Base-by-base conservation (phyloP, 2,329 filamentous ascomycete genomes). In the Metarhizium rileyi region DNA sequence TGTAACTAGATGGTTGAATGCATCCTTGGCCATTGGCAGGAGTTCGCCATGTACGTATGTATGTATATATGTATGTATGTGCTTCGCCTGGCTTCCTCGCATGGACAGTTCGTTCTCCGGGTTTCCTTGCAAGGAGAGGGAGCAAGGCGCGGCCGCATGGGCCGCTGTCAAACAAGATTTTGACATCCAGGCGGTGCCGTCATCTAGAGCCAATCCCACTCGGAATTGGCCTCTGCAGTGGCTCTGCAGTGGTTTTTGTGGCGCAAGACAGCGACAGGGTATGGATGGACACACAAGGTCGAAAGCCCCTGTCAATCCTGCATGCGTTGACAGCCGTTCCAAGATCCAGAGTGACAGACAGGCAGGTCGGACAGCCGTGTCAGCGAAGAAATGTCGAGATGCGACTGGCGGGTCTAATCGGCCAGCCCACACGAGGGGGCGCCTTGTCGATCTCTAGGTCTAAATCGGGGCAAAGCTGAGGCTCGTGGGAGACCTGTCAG, bases 341-440 rank as follows among this genome's bases (percentile, higher is more conserved):
- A 51, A 48, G 52, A 52, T 49, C 44, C 47, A 36, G 50, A 20
- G 33, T 38, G 36, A 43, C 42, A 12, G 7, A 30, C 28, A 30
- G n/a, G n/a, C 36, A 42, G 26, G 20, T 47, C 48, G 55, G 48
- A 51, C 48, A 51, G 51, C 56, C 56, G 55, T 55, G 60, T 59
- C 56, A 63, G 54, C 55, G 28, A 38, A 27, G n/a, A n/a, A 38
- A 56, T 46, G 7, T 51, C 18, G 35, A 54, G 58, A 63, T 66
- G 63, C 63, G 64, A 66, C 65, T 66, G 63, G 64, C 57, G 59
- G 30, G 30, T 14, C 30, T 14, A 33, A 14, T 16, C 10, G 54
- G 47, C 57, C 58, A 61, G 51, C 53, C 56, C 56, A 55, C 47
- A 56, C 60, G 55, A 64, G 58, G 36, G 30, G 38, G 38, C n/a